Conservation (phyloP, 2,329 filamentous ascomycete species). For the Mycosphaerella sp. region DNA sequence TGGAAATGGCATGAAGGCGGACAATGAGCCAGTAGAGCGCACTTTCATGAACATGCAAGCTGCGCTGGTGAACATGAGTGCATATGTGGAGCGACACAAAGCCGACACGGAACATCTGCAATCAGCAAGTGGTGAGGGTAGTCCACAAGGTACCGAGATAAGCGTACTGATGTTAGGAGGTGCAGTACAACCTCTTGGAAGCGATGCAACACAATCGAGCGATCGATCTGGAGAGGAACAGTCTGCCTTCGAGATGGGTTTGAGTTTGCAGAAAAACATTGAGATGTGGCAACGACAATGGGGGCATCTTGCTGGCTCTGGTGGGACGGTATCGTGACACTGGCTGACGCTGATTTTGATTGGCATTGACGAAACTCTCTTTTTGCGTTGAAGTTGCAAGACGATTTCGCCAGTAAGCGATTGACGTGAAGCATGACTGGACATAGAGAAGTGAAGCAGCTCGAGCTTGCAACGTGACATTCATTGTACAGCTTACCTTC, state of each 20-base stretch:
- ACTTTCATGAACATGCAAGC: conserved; percentile 26
- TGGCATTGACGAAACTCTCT: not conserved
- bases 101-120: conserved; percentile 12
- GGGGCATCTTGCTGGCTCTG: not conserved
- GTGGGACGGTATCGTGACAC: not conserved
- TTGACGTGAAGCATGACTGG: too few species aligned
- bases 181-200: conserved; percentile 7
- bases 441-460: too few species aligned
- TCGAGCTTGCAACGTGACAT: too few species aligned
- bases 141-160: conserved; percentile 6
- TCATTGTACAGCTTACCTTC: too few species aligned
- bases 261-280: not conserved
- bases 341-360: not conserved
- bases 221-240: conserved; percentile 31
- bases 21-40: conserved; percentile 20
- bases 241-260: not conserved
- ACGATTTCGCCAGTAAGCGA: too few species aligned
- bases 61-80: conserved; percentile 17
- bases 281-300: not conserved
- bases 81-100: conserved; percentile 16
- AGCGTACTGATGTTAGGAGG: conserved; percentile 8
- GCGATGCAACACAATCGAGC: not conserved
- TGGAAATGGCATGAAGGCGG: conserved; percentile 12
- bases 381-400: too few species aligned
- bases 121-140: conserved; percentile 4